Evolutionary conservation across 2,329 filamentous ascomycete species (phyloP).

Genomic region (Xylariaceae sp.): DNA sequence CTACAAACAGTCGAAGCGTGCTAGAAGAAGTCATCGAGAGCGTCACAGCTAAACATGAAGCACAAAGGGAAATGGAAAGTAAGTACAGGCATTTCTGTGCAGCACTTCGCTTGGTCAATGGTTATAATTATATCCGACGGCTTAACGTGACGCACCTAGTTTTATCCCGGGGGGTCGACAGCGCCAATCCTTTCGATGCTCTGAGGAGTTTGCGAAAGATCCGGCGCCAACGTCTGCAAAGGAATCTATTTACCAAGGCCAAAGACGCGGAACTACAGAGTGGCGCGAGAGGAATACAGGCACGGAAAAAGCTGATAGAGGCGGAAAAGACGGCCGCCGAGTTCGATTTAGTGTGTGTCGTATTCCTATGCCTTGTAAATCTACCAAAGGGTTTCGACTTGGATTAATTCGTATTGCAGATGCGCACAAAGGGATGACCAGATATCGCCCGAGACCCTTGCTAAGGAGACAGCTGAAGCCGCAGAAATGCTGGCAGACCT

Average conservation of each 20-base stretch:
- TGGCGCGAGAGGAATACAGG: conserved; percentile 68
- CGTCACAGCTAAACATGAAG: conserved; percentile 52
- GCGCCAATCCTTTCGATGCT: conserved; percentile 52
- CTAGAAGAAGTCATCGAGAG: conserved; percentile 65
- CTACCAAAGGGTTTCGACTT: not conserved
- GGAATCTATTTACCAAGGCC: conserved; percentile 63
- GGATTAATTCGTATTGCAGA: conserved; percentile 29
- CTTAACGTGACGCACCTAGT: conserved; percentile 34
- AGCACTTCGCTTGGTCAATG: not conserved
- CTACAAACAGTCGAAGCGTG: conserved; percentile 39
- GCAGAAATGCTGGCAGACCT: conserved; percentile 65
- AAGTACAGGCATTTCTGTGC: conserved; percentile 19
- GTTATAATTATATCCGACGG: too few relatives aligned
- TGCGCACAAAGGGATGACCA: conserved; percentile 50
- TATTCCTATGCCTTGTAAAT: not conserved
- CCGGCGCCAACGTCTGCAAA: conserved; percentile 57
- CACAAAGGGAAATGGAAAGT: conserved; percentile 60
- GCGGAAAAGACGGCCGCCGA: conserved; percentile 64
- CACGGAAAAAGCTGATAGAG: conserved; percentile 67
- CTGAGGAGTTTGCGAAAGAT: conserved; percentile 59
- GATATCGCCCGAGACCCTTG: conserved; percentile 53
- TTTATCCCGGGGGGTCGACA: conserved; percentile 58
- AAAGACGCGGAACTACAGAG: conserved; percentile 71
- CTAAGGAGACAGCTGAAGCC: conserved; percentile 64
- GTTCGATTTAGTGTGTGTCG: conserved; percentile 47